A percentile compares a stretch with the other conserved stretches of the same genome.
phyloP scores from a whole-genome alignment of 129 eudicot genomes.

The Heracleum sosnowskyi region DNA sequence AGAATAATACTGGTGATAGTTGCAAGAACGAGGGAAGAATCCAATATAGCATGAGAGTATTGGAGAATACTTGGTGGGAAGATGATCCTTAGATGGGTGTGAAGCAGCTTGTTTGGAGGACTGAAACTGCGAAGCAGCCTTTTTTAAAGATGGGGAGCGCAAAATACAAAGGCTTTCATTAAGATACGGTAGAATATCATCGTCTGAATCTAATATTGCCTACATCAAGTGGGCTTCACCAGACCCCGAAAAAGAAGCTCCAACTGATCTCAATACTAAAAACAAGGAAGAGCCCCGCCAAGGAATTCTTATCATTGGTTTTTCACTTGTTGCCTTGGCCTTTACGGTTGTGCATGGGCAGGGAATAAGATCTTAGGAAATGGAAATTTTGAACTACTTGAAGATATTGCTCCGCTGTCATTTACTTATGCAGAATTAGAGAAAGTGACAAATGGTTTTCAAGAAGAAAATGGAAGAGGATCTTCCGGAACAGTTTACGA shows the following conservation, averaged over 20 bases:
- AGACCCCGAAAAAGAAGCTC: neutral
- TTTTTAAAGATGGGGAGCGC: conserved; percentile 9
- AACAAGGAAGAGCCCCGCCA: neutral
- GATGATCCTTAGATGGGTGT: conserved; percentile 19
- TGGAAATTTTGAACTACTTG: neutral
- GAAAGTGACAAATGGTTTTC: conserved; percentile 14
- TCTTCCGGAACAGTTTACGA: neutral
- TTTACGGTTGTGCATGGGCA: neutral
- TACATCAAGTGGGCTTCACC: conserved; percentile 4
- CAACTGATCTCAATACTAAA: neutral
- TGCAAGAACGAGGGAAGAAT: conserved; percentile 1
- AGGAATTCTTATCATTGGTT: neutral
- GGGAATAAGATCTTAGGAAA: neutral
- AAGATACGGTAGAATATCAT: conserved; percentile 6
- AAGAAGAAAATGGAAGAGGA: conserved; percentile 1
- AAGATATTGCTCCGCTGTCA: conserved; percentile 10
- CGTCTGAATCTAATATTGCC: neutral
- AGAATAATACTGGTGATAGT: conserved; percentile 11
- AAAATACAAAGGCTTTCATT: conserved; percentile 15
- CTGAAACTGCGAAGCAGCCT: conserved; percentile 17
- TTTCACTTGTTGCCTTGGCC: neutral
- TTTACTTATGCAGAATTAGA: conserved; percentile 34
- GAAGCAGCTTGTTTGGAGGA: conserved; percentile 19
- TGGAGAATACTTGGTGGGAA: conserved; percentile 16
- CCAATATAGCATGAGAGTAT: conserved; percentile 3